A percentile compares a stretch with the other conserved stretches of the same genome.
Conservation (phyloP, 129 eudicot genomes). For the Lactuca saligna region DNA sequence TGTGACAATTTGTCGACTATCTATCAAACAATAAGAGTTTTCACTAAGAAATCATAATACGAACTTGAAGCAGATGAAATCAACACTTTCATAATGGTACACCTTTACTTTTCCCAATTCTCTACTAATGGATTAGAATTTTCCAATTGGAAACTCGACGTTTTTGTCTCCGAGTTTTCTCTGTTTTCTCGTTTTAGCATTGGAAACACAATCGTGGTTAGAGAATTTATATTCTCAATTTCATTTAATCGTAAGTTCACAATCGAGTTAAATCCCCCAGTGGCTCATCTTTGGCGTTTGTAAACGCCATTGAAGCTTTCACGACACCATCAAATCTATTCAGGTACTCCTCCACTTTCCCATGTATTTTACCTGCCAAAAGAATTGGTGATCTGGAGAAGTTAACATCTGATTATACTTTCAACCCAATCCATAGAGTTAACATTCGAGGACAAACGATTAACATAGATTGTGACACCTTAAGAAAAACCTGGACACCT, state of each 20-base stretch:
- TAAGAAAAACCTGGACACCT: constrained; percentile 56
- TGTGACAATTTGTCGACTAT: too few species aligned
- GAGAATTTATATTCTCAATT: constrained; percentile 45
- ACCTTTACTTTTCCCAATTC: constrained; percentile 57
- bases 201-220: neutral
- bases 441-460: constrained; percentile 50
- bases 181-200: constrained; percentile 40
- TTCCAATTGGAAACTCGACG: constrained; percentile 34
- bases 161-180: constrained; percentile 35
- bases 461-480: constrained; percentile 20
- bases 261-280: constrained; percentile 26
- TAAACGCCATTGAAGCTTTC: constrained; percentile 29
- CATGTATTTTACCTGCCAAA: constrained; percentile 14
- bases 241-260: constrained; percentile 1
- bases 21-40: constrained; percentile 24
- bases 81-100: constrained; percentile 55
- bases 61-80: constrained; percentile 6
- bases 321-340: constrained; percentile 30
- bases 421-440: constrained; percentile 43
- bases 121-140: constrained; percentile 14
- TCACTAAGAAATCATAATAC: too few species aligned
- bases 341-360: neutral
- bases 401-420: neutral
- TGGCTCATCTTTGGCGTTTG: constrained; percentile 39
- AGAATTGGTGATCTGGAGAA: neutral